Conservation (phyloP, 768 basidiomycete genomes). For the Suillus tomentosus region DNA sequence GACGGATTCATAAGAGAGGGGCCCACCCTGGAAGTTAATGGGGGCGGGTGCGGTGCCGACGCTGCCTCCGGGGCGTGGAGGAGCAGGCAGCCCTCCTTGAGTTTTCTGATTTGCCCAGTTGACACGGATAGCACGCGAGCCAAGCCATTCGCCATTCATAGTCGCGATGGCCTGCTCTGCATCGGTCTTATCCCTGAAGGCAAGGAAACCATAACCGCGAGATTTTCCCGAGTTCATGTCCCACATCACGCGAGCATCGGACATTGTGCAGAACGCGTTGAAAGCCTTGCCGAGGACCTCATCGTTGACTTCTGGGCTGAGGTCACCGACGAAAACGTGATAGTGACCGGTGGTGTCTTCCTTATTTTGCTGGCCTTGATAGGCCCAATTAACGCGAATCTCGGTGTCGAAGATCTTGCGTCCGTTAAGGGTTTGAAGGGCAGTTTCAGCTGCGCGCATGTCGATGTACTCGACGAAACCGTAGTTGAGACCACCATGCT, state of each 20-base stretch:
- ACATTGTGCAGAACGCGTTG: slow-evolving; percentile 93
- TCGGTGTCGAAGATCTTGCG: slow-evolving; percentile 99
- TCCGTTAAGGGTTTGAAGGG: slow-evolving; percentile 97
- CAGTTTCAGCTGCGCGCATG: slow-evolving; percentile 98
- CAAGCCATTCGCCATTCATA: slow-evolving; percentile 99
- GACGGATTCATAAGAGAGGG: slow-evolving; percentile 90
- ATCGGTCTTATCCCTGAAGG: slow-evolving; percentile 98
- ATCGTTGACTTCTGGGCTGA: slow-evolving; percentile 98
- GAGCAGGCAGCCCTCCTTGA: slow-evolving; percentile 53
- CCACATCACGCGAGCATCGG: slow-evolving; percentile 99
- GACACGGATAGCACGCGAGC: slow-evolving; percentile 96
- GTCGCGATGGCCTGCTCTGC: slow-evolving; percentile 99
- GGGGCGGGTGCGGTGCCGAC: slow-evolving; percentile 77
- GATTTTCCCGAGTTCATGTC: slow-evolving; percentile 99
- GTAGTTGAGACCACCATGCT: slow-evolving; percentile 99
- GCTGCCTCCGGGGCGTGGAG: slow-evolving; percentile 45
- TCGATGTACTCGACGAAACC: slow-evolving; percentile 99
- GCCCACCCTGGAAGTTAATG: slow-evolving; percentile 88
- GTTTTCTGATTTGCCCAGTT: slow-evolving; percentile 99
- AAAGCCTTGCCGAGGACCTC: slow-evolving; percentile 97
- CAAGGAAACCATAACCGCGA: slow-evolving; percentile 97
- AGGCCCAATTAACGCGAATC: slow-evolving; percentile 99
- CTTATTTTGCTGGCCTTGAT: slow-evolving; percentile 97
- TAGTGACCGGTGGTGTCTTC: slow-evolving; percentile 98
- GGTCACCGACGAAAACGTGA: slow-evolving; percentile 99